Base-by-base conservation (phyloP, 208 protist species). In the Trypanosoma brucei region DNA sequence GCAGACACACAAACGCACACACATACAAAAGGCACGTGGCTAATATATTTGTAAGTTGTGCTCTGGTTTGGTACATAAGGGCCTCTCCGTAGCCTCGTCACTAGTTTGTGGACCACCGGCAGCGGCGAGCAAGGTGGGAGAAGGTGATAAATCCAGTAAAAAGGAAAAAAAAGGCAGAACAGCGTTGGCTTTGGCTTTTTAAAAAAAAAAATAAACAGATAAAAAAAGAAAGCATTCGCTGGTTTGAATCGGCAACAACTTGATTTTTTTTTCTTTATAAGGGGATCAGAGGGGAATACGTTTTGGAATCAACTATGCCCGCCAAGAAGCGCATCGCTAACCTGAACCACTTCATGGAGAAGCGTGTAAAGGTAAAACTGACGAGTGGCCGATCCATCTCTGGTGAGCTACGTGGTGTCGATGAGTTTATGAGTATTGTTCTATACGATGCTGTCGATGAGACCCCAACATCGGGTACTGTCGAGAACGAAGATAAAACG, bases 361-460 rank as follows among this genome's bases (percentile, higher is more conserved):
- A 97, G 85, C 74, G 84, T 39, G 87, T 96, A 9, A 60, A 91
- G 36, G 78, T 98, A 40, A 96, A 97, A 73, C 78, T 99, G 3
- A 97, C 98, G 60, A 97, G 92, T 33, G 98, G 98, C 55, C 93
- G 96, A 44, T 88, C 75, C 34, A 83, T 99, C 45, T 92, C 81
- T 7, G 97, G 98, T 13, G 79, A 97, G 5, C 84, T 99, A 39
- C 90, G 98, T 37, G 98, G 98, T 5, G 98, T 96, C 30, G 97
- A 99, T 75, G 73, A 96, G 62, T 98, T 98, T 73, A 98, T 98
- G 96, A 98, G 98, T 61, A 75, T 99, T 44, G 97, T 98, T 14
- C 79, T 99, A 8, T 87, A 98, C 67, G 93, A 99, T 57, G 95
- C 96, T n/a, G 75, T 97, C 9, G 97, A 99, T 69, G 91, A 97